phyloP scores from a whole-genome alignment of 805 yeast species.

The Candida maris region DNA sequence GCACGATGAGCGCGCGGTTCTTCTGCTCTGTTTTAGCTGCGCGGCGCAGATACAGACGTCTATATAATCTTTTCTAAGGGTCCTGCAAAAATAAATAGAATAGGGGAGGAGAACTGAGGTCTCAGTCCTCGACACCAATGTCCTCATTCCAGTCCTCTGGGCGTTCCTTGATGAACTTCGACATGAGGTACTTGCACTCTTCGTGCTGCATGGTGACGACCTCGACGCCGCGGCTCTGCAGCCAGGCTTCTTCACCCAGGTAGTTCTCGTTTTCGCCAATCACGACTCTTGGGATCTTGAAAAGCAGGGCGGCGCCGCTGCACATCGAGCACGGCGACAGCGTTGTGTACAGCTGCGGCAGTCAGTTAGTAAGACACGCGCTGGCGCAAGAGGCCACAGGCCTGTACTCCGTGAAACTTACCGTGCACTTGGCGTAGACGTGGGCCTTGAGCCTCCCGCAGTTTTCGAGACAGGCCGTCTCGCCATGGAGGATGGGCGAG shows the following conservation, averaged over 20 bases:
- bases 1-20: too few relatives aligned
- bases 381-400: not conserved
- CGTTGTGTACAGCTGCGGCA: constrained; percentile 68
- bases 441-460: constrained; percentile 86
- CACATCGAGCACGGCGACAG: constrained; percentile 95
- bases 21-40: too few relatives aligned
- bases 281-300: constrained; percentile 84
- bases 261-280: constrained; percentile 86
- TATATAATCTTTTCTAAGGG: too few relatives aligned
- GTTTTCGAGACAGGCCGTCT: constrained; percentile 81
- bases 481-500: constrained; percentile 88
- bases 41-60: too few relatives aligned
- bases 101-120: too few relatives aligned
- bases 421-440: constrained; percentile 76
- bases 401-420: constrained; percentile 16
- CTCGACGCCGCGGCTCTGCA: constrained; percentile 65
- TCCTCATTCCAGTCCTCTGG: constrained; percentile 84
- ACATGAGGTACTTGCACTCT: constrained; percentile 70
- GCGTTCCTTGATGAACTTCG: constrained; percentile 68
- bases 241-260: constrained; percentile 76
- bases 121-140: too few relatives aligned
- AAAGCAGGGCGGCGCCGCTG: constrained; percentile 86
- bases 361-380: constrained; percentile 9
- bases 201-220: constrained; percentile 57
- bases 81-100: too few relatives aligned